phyloP scores from a whole-genome alignment of 2,329 filamentous ascomycete species.

The Mollisiaceae sp. region DNA sequence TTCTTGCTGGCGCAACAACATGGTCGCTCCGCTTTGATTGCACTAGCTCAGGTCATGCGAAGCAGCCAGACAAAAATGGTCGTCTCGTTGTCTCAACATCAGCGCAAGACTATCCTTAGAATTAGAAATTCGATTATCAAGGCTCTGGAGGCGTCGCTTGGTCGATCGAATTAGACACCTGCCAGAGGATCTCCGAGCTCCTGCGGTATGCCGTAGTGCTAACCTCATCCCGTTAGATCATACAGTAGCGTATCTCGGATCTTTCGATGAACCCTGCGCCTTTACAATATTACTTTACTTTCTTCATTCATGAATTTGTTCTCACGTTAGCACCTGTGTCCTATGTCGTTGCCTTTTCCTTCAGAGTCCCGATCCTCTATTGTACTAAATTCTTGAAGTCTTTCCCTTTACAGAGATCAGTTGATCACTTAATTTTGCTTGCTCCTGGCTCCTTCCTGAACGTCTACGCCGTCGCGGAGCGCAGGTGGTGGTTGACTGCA shows the following conservation, averaged over 20 bases:
- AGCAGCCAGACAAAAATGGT: background rate
- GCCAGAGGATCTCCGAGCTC: background rate
- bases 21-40: conserved; percentile 37
- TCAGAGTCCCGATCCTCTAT: conserved; percentile 3
- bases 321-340: conserved; percentile 20
- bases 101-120: background rate
- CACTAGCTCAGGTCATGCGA: conserved; percentile 17
- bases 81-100: conserved; percentile 11
- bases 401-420: conserved; percentile 18
- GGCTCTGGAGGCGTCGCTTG: background rate
- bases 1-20: conserved; percentile 41
- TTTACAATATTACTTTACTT: background rate
- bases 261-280: background rate
- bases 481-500: conserved; percentile 19
- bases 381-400: conserved; percentile 19
- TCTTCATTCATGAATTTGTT: conserved; percentile 13
- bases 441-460: background rate
- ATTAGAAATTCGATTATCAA: conserved; percentile 16
- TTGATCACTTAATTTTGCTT: conserved; percentile 18
- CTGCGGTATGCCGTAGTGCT: conserved; percentile 11
- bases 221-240: background rate
- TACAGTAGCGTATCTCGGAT: background rate
- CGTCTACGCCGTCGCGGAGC: background rate
- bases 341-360: conserved; percentile 12
- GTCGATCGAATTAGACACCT: background rate